Conservation (phyloP, 2,329 filamentous ascomycete species). For the Fusarium compactum region DNA sequence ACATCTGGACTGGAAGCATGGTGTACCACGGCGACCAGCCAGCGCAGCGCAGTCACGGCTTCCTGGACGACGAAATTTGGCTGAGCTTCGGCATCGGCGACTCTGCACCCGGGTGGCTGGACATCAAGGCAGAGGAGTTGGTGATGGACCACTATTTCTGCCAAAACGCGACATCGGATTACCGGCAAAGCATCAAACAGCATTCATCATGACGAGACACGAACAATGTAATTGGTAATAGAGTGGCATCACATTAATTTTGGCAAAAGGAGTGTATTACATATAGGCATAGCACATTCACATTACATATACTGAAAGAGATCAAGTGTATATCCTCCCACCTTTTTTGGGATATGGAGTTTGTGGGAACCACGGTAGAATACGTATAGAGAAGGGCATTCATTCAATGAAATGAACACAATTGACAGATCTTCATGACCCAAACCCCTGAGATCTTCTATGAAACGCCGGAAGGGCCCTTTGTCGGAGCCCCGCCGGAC, state of each 20-base stretch:
- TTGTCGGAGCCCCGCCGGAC: slow-evolving; percentile 3
- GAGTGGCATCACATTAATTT: slow-evolving; percentile 25
- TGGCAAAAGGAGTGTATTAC: slow-evolving; percentile 3
- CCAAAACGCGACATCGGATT: slow-evolving; percentile 21
- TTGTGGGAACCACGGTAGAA: slow-evolving; percentile 15
- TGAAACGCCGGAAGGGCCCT: slow-evolving; percentile 2
- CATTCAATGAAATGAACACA: slow-evolving; percentile 3
- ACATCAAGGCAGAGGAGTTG: slow-evolving; percentile 39
- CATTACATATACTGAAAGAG: slow-evolving; percentile 2
- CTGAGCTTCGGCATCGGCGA: slow-evolving; percentile 43
- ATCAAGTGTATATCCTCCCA: slow-evolving; percentile 2
- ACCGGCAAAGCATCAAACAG: slow-evolving; percentile 27
- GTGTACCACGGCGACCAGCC: slow-evolving; percentile 35
- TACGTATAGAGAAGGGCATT: slow-evolving; percentile 1
- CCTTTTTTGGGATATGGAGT: slow-evolving; percentile 16
- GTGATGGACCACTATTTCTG: slow-evolving; percentile 41
- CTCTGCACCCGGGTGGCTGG: slow-evolving; percentile 39
- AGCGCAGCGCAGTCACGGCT: slow-evolving; percentile 32
- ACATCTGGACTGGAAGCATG: slow-evolving; percentile 44
- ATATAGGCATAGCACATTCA: slow-evolving; percentile 4
- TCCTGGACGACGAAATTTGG: slow-evolving; percentile 39
- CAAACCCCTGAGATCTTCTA: neutral
- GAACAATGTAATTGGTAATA: slow-evolving; percentile 37
- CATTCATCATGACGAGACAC: slow-evolving; percentile 35
- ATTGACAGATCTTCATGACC: neutral